phyloP scores from a whole-genome alignment of 2,329 filamentous ascomycete species.

The Trichoderma arundinaceum region DNA sequence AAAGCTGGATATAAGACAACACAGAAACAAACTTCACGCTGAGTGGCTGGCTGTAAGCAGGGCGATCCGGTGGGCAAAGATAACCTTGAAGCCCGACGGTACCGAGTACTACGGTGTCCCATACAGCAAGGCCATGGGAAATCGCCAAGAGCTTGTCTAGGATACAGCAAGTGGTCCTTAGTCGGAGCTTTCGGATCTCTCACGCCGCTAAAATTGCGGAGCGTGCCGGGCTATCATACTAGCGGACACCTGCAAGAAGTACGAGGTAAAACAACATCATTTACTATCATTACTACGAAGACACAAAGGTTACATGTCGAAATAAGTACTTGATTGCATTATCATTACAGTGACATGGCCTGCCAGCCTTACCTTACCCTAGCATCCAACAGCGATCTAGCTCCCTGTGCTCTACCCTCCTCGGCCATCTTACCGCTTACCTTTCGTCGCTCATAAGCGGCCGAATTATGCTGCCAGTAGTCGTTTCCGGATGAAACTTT shows the following conservation, averaged over 20 bases:
- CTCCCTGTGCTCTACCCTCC: slow-evolving; percentile 61
- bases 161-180: background rate
- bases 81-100: slow-evolving; percentile 1
- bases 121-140: background rate
- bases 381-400: background rate
- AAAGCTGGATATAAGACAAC: background rate
- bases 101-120: slow-evolving; percentile 10
- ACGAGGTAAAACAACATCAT: no score
- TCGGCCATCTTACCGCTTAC: slow-evolving; percentile 77
- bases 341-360: background rate
- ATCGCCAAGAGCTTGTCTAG: background rate
- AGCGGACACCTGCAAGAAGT: no score
- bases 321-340: slow-evolving; percentile 4
- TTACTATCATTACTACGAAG: background rate
- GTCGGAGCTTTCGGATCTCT: slow-evolving; percentile 16
- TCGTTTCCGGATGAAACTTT: slow-evolving; percentile 67
- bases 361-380: background rate
- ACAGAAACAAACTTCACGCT: slow-evolving; percentile 1
- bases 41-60: slow-evolving; percentile 18
- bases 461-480: slow-evolving; percentile 46
- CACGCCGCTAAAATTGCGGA: slow-evolving; percentile 20
- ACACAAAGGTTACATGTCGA: background rate
- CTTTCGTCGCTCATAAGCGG: slow-evolving; percentile 56
- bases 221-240: background rate
- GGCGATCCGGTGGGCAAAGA: slow-evolving; percentile 1